Evolutionary conservation across 495 filamentous ascomycete species (phyloP), one percentile per base, ranked within the genome.

Genomic region (Neurospora sp.): DNA sequence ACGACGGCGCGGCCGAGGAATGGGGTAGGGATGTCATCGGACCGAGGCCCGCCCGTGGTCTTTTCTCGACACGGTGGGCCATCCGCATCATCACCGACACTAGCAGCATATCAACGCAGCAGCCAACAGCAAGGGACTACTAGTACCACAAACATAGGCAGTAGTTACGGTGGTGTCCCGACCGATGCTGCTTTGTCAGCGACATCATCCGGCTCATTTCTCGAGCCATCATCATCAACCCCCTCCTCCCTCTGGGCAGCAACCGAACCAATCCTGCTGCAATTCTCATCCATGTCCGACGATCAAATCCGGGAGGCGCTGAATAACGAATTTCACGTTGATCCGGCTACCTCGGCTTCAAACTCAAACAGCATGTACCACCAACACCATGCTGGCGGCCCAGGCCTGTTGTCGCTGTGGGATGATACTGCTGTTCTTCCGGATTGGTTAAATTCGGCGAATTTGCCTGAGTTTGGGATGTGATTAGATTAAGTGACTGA

Each of bases 271-370:
- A 77, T 91, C 44, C 3, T 61, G 22, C 27, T 61, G 1, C 88
- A 88, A 69, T 91, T 91, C 77, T 91, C 89, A 10, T 84, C 88
- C 41, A 91, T 91, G 89, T 91, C 89, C 6, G 88, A 89, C 70
- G 82, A 88, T 71, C 88, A 91, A 75, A 88, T 91, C 40, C 83
- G 87, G 7, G 87, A 90, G 76, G 88, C 88, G 18, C 85, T 91
- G 53, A 87, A 84, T 10, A 86, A 86, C 37, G 85, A 87, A 27
- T 87, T 90, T 74, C 87, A 87, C 31, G 82, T 82, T 3, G 84
- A 79, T 6, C 75, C 78, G 53, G 53, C 53, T 35, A 35, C 53
- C 5, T 2, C 27, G 0, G 5, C 53, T 14, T 16, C 22, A 0
- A 31, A 9, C 14, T 27, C 48, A 0, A 35, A 61, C 22, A 82